Base-by-base conservation (phyloP, 805 yeast species). In the Suhomyces faveliae region DNA sequence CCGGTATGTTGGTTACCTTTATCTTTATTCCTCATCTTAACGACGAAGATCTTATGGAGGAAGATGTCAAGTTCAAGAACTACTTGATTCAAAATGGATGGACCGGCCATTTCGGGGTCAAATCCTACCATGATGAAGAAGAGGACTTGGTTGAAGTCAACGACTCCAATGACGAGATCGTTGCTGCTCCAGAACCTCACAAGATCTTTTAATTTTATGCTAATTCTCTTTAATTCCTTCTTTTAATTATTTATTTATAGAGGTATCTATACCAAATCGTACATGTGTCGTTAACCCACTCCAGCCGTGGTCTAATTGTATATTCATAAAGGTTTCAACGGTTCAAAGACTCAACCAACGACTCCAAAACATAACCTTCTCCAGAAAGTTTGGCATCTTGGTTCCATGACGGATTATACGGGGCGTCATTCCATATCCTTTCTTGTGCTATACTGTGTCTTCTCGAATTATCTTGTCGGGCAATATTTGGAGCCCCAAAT, bases 31-130 rank as follows among this genome's bases (percentile, higher is more conserved):
- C 94, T 5, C 87, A 85, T 56, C 73, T 83, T 53, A 75, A 62
- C 23, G 89, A 85, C 10, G 87, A 80, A n/a, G 94, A 87, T 60
- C 74, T 84, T 50, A 69, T 79, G 68, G 73, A 70, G 56, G 85
- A 84, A 58, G 91, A 86, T 60, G 71, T 77, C 50, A 74, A 70
- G 52, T 86, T 85, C 63, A 81, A 80, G 56, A 78, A 74, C 60
- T 85, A 76, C 61, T 68, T 84, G 62, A 62, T 78, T 45, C 74
- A 65, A 3, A 66, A 83, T 39, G 90, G 90, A 30, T 85, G 87
- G 82, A 59, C 52, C 11, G 82, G 81, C 33, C 59, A 63, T 13
- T 70, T 78, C 44, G 81, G 81, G 46, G 47, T 50, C 25, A 59
- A 57, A 19, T 66, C 62, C 3, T 50, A 43, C 13, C 41, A 42